phyloP scores from a whole-genome alignment of 2,329 filamentous ascomycete genomes.

The Neopestalotiopsis sp. region DNA sequence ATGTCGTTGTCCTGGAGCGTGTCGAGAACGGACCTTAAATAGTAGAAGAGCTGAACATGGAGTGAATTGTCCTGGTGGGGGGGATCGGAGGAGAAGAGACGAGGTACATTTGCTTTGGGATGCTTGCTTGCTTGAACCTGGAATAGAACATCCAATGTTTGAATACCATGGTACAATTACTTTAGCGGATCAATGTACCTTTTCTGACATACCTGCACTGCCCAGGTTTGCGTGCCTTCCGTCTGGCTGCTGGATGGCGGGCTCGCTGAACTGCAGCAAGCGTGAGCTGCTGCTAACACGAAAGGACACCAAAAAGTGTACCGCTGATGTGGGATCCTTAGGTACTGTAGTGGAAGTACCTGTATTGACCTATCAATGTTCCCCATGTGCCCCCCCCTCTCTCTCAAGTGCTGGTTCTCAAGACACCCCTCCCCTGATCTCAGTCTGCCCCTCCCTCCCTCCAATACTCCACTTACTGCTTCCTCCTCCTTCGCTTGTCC shows the following conservation, averaged over 20 bases:
- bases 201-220: slow-evolving; percentile 1
- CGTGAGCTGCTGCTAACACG: background rate
- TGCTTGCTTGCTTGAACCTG: background rate
- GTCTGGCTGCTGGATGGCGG: background rate
- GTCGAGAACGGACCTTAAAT: background rate
- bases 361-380: background rate
- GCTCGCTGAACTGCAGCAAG: background rate
- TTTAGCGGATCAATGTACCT: background rate
- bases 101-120: background rate
- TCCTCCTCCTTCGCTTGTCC: slow-evolving; percentile 15
- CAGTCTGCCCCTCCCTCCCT: background rate
- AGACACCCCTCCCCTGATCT: background rate
- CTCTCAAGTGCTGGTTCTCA: background rate
- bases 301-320: background rate
- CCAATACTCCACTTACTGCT: background rate
- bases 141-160: background rate
- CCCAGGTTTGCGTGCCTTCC: background rate
- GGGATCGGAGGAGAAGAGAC: background rate
- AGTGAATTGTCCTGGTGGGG: background rate
- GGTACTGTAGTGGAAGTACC: no score
- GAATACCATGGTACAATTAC: background rate
- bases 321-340: background rate
- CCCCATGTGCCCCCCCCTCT: background rate
- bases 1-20: background rate
- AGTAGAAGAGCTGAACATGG: slow-evolving; percentile 1